Percentiles rank a stretch among this genome's conserved stretches.
These are phyloP conservation scores for Penicillium sp. DNA, from an alignment of 2,329 filamentous ascomycete genomes.

Conservation along the genomic window DNA sequence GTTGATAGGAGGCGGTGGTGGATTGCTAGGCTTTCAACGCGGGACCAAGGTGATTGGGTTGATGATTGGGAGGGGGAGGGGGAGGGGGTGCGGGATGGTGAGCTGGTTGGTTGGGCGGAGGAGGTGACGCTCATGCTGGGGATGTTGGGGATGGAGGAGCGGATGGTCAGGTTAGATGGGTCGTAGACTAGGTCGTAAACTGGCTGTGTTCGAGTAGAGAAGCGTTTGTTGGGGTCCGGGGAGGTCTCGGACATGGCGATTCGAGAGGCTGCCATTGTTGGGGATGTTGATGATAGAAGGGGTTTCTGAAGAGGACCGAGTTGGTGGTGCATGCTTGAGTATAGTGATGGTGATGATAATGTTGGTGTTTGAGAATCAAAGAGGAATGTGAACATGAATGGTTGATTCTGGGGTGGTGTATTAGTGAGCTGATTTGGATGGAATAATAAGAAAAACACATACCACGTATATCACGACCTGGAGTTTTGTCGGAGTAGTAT, in stretches of 20 bases:
- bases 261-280: conserved; percentile 40
- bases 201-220: conserved; percentile 36
- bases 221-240: conserved; percentile 33
- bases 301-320: conserved; percentile 49
- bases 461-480: conserved; percentile 46
- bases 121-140: conserved; percentile 49
- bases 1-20: conserved; percentile 60
- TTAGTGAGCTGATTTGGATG: not conserved
- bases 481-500: conserved; percentile 26
- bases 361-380: conserved; percentile 45
- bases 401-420: conserved; percentile 38
- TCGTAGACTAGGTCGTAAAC: conserved; percentile 63
- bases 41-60: conserved; percentile 43
- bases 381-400: conserved; percentile 53
- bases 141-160: conserved; percentile 64
- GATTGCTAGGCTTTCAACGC: conserved; percentile 61
- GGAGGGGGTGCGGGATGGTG: conserved; percentile 51
- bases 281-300: conserved; percentile 47
- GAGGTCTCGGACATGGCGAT: conserved; percentile 34
- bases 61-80: conserved; percentile 53
- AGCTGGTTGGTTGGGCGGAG: conserved; percentile 10
- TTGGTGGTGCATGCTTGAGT: conserved; percentile 50
- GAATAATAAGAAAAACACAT: conserved; percentile 11
- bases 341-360: conserved; percentile 44
- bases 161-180: conserved; percentile 56